Base-by-base conservation (phyloP, 1,284 basidiomycete genomes). In the Polyporus tsugae region DNA sequence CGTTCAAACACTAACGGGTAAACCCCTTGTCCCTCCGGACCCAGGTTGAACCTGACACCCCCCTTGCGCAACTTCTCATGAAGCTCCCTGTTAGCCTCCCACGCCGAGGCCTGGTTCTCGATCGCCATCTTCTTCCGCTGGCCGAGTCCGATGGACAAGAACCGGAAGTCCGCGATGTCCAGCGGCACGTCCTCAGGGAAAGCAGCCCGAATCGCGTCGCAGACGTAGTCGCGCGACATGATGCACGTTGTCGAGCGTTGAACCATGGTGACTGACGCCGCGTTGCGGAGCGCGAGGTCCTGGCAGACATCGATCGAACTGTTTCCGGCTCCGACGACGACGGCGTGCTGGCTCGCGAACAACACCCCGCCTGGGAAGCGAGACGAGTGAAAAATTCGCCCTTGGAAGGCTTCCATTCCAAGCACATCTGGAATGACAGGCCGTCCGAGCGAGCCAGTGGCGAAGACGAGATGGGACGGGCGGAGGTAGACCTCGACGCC, bases 41-140 rank as follows among this genome's bases (percentile, higher is more conserved):
- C 91, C 13, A 82, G 75, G 68, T 85, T 87, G n/a, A 85, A 74
- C 64, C 83, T 84, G 79, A 93, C 89, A 0, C 91, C 91, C 1
- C 83, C 85, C 69, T 82, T 84, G 63, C 82, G 80, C 42, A 93
- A 79, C 11, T 87, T 87, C 0, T 87, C 85, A 13, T 91, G 80
- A 15, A 89, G 76, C n/a, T 88, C 85, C 73, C 77, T 78, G 65
- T 79, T 79, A 6, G 74, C 73, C 11, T 75, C 77, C 63, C 76
- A 80, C 60, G 79, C 69, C 63, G 65, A 46, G 13, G 70, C 66
- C 64, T 76, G 67, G 33, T 61, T 52, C 19, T 65, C 68, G 11
- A 74, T 69, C 38, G 64, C 67, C 59, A 83, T 75, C 65, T 80
- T 74, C 69, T 77, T 81, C 63, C 80, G 66, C 22, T 85, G 72